These are phyloP conservation scores for Chlorella sp. DNA, from an alignment of 139 green algal genomes.

Conservation along the genomic window DNA sequence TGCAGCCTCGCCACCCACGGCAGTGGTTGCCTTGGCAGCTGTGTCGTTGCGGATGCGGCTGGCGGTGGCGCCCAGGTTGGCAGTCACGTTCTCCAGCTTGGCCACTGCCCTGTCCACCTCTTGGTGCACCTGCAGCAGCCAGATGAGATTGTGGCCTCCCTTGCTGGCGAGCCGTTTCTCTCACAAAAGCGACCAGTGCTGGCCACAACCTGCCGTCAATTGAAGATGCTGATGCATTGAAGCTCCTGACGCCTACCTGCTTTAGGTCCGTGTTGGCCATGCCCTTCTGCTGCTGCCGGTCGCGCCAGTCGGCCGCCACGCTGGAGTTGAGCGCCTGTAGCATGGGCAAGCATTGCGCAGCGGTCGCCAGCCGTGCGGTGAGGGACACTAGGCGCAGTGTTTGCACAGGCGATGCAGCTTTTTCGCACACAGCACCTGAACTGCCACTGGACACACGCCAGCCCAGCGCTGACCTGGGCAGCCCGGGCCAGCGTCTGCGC, in stretches of 20 bases:
- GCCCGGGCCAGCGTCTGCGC: not conserved
- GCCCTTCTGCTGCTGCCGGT: conserved; percentile 18
- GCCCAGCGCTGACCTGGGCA: not conserved
- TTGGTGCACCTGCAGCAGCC: not conserved
- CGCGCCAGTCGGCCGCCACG: not conserved
- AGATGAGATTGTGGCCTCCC: too few species aligned
- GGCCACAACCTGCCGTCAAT: too few species aligned
- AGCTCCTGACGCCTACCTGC: not conserved
- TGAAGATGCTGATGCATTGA: too few species aligned
- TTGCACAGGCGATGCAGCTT: too few species aligned
- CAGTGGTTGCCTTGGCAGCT: not conserved
- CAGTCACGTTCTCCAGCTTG: conserved; percentile 36
- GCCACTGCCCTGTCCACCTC: conserved; percentile 37
- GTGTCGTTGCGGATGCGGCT: conserved; percentile 43
- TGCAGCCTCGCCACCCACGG: not conserved
- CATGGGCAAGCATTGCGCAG: not conserved
- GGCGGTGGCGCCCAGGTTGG: conserved; percentile 32
- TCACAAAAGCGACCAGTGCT: too few species aligned
- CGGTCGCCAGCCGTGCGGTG: too few species aligned
- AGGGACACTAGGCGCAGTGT: too few species aligned
- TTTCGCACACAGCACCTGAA: too few species aligned
- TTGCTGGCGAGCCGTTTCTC: too few species aligned
- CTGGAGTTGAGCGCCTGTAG: conserved; percentile 12
- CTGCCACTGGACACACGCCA: too few species aligned
- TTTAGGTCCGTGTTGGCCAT: conserved; percentile 10